Conservation (phyloP, 2,329 filamentous ascomycete species). For the Sarocladium kiliense region DNA sequence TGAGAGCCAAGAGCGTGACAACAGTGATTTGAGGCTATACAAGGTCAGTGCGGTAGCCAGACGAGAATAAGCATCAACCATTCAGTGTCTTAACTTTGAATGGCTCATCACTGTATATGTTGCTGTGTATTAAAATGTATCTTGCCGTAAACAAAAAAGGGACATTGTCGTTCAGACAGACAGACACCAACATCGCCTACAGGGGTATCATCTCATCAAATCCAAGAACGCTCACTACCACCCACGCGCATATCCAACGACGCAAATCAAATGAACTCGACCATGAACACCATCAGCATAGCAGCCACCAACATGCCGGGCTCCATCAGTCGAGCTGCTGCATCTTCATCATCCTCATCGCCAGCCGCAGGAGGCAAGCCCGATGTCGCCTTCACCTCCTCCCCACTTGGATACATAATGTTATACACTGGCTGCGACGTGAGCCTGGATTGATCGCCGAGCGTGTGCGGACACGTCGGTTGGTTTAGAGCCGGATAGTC, state of each 20-base stretch:
- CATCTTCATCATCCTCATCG: constrained; percentile 2
- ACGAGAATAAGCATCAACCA: not conserved
- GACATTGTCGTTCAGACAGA: no score
- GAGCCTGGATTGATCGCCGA: constrained; percentile 32
- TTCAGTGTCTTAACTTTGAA: no score
- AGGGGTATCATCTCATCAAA: constrained; percentile 3
- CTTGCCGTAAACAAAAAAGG: no score
- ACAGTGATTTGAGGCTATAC: no score
- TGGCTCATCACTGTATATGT: no score
- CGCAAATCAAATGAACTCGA: not conserved
- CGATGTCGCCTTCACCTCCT: constrained; percentile 30
- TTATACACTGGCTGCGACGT: constrained; percentile 38
- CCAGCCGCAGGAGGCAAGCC: not conserved
- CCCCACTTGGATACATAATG: constrained; percentile 39
- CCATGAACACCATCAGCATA: not conserved
- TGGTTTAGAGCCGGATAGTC: constrained; percentile 40
- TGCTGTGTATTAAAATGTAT: no score
- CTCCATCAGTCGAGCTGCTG: not conserved
- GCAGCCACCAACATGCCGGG: not conserved
- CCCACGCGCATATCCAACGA: not conserved
- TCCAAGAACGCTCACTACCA: not conserved
- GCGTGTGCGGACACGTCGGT: constrained; percentile 34
- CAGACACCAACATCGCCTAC: not conserved
- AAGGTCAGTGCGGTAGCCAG: no score
- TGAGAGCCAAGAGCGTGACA: not conserved